Conservation (phyloP, 1,284 basidiomycete genomes). For the Sporisorium exsertum region DNA sequence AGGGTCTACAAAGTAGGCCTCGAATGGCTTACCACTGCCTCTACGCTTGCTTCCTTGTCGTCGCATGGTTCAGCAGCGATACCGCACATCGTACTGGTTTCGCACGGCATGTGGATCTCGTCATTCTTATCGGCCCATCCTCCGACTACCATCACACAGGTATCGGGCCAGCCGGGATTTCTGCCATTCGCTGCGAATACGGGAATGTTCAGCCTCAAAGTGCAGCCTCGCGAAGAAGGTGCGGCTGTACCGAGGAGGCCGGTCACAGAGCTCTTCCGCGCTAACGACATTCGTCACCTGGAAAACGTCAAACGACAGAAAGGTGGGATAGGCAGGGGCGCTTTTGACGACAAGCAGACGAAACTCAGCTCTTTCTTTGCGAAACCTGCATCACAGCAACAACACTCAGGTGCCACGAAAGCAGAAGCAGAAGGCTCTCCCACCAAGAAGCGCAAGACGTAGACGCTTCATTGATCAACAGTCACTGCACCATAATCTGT, state of each 20-base stretch:
- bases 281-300: slow-evolving; percentile 40
- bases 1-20: slow-evolving; percentile 27
- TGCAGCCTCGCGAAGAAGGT: slow-evolving; percentile 7
- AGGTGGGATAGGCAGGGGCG: slow-evolving; percentile 39
- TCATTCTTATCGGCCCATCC: slow-evolving; percentile 50
- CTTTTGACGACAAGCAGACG: slow-evolving; percentile 30
- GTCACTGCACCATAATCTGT: too few relatives aligned
- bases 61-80: background rate
- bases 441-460: slow-evolving; percentile 29
- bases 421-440: slow-evolving; percentile 1
- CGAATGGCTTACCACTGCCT: slow-evolving; percentile 34
- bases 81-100: slow-evolving; percentile 59
- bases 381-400: background rate
- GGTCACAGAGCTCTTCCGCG: slow-evolving; percentile 30
- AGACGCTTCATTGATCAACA: background rate
- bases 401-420: background rate
- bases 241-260: background rate
- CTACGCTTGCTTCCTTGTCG: background rate
- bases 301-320: slow-evolving; percentile 38
- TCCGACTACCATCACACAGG: slow-evolving; percentile 32
- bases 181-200: slow-evolving; percentile 55
- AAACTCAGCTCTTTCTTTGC: slow-evolving; percentile 42
- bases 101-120: slow-evolving; percentile 65
- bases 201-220: slow-evolving; percentile 53
- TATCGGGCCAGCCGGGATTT: slow-evolving; percentile 24